Evolutionary conservation across 164 flowering plant genomes (phyloP).

Genomic region (Litsea cubeba): DNA sequence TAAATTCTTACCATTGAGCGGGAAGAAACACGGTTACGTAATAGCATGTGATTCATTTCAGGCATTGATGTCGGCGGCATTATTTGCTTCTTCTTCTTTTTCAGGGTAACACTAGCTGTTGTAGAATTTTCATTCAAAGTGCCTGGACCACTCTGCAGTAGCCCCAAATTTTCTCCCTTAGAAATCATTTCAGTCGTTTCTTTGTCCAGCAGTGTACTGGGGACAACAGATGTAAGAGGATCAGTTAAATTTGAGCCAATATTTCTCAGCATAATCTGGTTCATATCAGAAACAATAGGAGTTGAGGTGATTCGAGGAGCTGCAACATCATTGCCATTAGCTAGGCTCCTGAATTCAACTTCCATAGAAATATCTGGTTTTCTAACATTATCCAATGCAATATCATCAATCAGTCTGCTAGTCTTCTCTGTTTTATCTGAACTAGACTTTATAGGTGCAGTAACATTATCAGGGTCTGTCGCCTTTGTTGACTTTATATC

Average conservation of each 20-base stretch:
- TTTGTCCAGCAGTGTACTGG: conserved; percentile 2
- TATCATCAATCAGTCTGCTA: conserved; percentile 16
- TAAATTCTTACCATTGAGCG: conserved; percentile 7
- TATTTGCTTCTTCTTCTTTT: conserved; percentile 1
- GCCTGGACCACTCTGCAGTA: conserved; percentile 1
- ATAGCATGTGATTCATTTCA: neutral
- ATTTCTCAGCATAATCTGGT: conserved; percentile 8
- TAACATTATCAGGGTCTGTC: conserved; percentile 16
- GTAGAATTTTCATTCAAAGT: conserved; percentile 7
- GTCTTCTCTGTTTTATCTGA: conserved; percentile 24
- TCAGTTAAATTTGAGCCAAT: conserved; percentile 9
- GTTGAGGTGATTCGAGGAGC: conserved; percentile 12
- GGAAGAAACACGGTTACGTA: conserved; percentile 1
- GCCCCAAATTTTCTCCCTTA: conserved; percentile 2
- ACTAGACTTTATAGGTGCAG: conserved; percentile 10
- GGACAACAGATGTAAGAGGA: conserved; percentile 11
- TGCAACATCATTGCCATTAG: conserved; percentile 1
- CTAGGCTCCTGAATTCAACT: conserved; percentile 5
- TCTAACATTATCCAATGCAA: conserved; percentile 1
- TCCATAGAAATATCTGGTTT: conserved; percentile 5
- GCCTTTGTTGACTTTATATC: conserved; percentile 10
- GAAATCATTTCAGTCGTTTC: conserved; percentile 2
- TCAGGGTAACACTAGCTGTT: conserved; percentile 3
- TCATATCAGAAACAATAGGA: conserved; percentile 14
- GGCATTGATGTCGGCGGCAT: conserved; percentile 5